Conservation (phyloP, 2,329 filamentous ascomycete species). For the Talaromyces marneffei region DNA sequence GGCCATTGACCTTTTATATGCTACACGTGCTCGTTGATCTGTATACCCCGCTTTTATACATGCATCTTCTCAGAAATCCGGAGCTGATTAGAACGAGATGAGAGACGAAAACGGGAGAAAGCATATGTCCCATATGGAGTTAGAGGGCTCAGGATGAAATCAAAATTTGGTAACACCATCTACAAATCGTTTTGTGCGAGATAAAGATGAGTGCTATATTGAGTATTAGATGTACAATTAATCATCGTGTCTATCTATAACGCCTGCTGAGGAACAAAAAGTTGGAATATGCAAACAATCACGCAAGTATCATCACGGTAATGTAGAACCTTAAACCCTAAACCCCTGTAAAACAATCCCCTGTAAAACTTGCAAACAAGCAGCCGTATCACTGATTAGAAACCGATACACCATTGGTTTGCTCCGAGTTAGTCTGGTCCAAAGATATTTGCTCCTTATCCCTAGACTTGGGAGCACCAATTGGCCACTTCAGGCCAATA, state of each 20-base stretch:
- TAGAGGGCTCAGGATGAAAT: neutral
- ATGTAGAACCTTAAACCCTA: neutral
- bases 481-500: slow-evolving; percentile 17
- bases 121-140: neutral
- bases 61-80: neutral
- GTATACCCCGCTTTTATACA: neutral
- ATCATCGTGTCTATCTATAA: neutral
- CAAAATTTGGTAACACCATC: neutral
- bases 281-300: neutral
- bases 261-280: neutral
- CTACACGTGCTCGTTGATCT: neutral
- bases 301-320: neutral
- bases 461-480: neutral
- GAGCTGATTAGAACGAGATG: too few species aligned
- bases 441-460: neutral
- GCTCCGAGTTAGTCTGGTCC: neutral
- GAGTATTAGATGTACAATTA: neutral
- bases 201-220: neutral
- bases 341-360: neutral
- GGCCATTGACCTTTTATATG: neutral
- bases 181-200: neutral
- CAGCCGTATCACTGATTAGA: neutral
- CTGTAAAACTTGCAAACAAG: too few species aligned
- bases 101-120: neutral
- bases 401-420: neutral